A percentile compares a stretch with the other conserved stretches of the same genome.
These are phyloP conservation scores for Backusella parvicylindrica DNA, from an alignment of 192 early-diverging fungal genomes.

Conservation along the genomic window DNA sequence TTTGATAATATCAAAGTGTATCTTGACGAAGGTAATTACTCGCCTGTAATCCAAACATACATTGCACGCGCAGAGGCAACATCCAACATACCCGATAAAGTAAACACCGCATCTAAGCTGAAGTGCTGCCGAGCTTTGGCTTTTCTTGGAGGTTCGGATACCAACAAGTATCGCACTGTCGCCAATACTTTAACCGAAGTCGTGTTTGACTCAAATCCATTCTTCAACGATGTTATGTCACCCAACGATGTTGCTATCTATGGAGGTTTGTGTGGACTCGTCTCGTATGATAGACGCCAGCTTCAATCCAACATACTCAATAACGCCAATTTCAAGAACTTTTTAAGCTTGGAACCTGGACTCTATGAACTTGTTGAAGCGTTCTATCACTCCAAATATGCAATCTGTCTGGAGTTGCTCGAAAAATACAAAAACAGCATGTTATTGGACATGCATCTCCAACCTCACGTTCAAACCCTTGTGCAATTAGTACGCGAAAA, in stretches of 20 bases:
- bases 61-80: constrained; percentile 67
- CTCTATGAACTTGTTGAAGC: constrained; percentile 64
- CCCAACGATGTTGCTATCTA: constrained; percentile 84
- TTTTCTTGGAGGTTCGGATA: constrained; percentile 48
- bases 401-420: constrained; percentile 61
- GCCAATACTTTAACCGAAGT: constrained; percentile 61
- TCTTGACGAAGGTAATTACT: constrained; percentile 65
- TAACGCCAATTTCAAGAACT: constrained; percentile 69
- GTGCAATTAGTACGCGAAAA: constrained; percentile 70
- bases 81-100: constrained; percentile 61
- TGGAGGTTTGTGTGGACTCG: constrained; percentile 74
- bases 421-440: constrained; percentile 42
- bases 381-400: constrained; percentile 79
- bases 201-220: constrained; percentile 45
- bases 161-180: constrained; percentile 57
- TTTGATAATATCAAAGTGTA: constrained; percentile 76
- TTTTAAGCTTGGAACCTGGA: constrained; percentile 81
- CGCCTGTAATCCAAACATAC: constrained; percentile 62
- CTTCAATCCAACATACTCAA: constrained; percentile 70
- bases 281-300: constrained; percentile 70
- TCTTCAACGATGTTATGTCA: constrained; percentile 48
- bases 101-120: constrained; percentile 53
- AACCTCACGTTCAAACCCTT: constrained; percentile 64
- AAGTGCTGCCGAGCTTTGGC: constrained; percentile 64
- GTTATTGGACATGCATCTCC: constrained; percentile 67